phyloP scores from a whole-genome alignment of 495 filamentous ascomycete genomes.

The Beverwykella pulmonaria region DNA sequence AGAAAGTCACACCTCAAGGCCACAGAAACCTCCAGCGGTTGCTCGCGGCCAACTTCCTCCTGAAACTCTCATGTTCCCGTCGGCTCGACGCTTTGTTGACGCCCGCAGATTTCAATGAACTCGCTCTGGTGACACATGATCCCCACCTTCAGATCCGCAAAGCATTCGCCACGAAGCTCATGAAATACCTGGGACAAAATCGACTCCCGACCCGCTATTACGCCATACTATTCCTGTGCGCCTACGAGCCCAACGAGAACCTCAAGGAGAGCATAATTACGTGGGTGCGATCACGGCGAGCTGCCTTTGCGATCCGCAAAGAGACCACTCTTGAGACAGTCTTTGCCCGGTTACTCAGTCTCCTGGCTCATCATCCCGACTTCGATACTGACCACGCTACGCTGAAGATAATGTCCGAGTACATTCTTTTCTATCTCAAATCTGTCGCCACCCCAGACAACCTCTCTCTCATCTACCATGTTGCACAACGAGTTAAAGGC shows the following conservation, averaged over 20 bases:
- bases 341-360: conserved; percentile 81
- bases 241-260: conserved; percentile 75
- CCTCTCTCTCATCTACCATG: conserved; percentile 83
- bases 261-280: conserved; percentile 75
- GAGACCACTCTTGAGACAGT: conserved; percentile 75
- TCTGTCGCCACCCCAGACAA: conserved; percentile 84
- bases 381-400: conserved; percentile 70
- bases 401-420: conserved; percentile 76
- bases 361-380: conserved; percentile 94
- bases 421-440: conserved; percentile 85
- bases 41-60: conserved; percentile 73
- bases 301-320: conserved; percentile 52
- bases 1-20: conserved; percentile 67
- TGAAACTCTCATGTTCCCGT: conserved; percentile 78
- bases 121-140: conserved; percentile 81
- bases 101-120: conserved; percentile 72
- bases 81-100: conserved; percentile 76
- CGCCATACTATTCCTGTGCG: conserved; percentile 82
- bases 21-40: conserved; percentile 80
- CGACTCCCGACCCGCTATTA: conserved; percentile 79
- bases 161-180: conserved; percentile 78
- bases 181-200: conserved; percentile 75
- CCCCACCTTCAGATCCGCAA: conserved; percentile 68
- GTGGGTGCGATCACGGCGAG: conserved; percentile 80
- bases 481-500: conserved; percentile 91